These are phyloP conservation scores for Dendrobium chrysotoxum DNA, from an alignment of 106 monocot genomes.

Conservation along the genomic window DNA sequence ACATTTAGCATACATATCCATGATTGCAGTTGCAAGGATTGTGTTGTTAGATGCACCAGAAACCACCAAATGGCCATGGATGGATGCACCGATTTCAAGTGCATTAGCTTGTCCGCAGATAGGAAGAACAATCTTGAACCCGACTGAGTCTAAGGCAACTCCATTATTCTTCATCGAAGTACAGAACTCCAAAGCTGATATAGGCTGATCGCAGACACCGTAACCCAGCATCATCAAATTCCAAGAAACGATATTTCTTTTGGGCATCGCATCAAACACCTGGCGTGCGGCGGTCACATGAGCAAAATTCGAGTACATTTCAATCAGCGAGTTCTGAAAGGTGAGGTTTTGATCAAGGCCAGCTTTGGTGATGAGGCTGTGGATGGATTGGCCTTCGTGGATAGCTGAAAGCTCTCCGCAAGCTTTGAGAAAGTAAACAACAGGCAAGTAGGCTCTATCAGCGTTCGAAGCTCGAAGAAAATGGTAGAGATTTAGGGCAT, in stretches of 20 bases:
- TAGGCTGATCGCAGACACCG: not conserved
- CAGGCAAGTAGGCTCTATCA: not conserved
- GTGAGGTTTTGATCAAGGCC: constrained; percentile 2
- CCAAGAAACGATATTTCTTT: constrained; percentile 13
- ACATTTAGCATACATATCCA: constrained; percentile 11
- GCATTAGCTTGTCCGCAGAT: not conserved
- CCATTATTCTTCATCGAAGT: constrained; percentile 13
- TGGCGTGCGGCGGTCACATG: not conserved
- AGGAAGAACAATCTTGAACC: constrained; percentile 17
- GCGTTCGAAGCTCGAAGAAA: constrained; percentile 9
- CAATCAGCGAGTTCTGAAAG: constrained; percentile 2
- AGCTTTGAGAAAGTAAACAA: constrained; percentile 11
- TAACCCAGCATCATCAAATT: constrained; percentile 11
- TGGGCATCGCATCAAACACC: constrained; percentile 11
- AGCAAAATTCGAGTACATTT: constrained; percentile 3
- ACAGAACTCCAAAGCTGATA: not conserved
- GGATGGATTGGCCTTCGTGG: constrained; percentile 8
- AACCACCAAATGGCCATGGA: not conserved
- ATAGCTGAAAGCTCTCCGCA: constrained; percentile 3
- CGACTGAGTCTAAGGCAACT: not conserved
- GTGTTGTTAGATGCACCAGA: not conserved
- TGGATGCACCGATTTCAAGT: not conserved
- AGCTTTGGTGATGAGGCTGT: constrained; percentile 8
- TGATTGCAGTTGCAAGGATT: constrained; percentile 4
- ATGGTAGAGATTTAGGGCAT: constrained; percentile 9